Evolutionary conservation across 1,284 basidiomycete species (phyloP).

Genomic region (Papiliotrema laurentii): DNA sequence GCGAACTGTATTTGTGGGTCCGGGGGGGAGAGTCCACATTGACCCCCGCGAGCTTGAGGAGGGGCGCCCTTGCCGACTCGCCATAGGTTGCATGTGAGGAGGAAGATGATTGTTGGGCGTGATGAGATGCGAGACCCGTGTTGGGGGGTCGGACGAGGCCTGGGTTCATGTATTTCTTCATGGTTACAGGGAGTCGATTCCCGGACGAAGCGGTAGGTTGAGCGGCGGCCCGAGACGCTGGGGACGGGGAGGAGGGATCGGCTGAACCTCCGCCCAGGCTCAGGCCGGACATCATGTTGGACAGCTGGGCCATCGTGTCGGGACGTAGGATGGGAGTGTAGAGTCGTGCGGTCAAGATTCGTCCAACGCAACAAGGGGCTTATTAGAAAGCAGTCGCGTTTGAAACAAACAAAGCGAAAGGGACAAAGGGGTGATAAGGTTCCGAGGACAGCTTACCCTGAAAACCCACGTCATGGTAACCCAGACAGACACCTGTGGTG

Average conservation of each 20-base stretch:
- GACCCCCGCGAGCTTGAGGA: conserved; percentile 41
- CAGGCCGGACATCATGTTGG: conserved; percentile 26
- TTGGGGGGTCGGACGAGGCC: conserved; percentile 39
- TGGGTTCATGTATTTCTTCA: conserved; percentile 49
- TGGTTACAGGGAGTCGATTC: conserved; percentile 41
- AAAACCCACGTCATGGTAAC: no score
- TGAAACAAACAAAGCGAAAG: no score
- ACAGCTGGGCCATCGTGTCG: conserved; percentile 20
- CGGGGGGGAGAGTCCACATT: conserved; percentile 22
- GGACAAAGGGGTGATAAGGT: no score
- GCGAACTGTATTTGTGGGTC: conserved; percentile 10
- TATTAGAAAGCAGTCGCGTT: no score
- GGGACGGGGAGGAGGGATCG: conserved; percentile 12
- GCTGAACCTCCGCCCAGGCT: conserved; percentile 15
- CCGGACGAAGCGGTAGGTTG: not conserved
- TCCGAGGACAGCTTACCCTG: no score
- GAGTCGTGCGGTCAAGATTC: no score
- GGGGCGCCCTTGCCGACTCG: conserved; percentile 33
- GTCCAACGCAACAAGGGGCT: no score
- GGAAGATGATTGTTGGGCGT: conserved; percentile 3
- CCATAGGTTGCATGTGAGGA: not conserved
- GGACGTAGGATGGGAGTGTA: not conserved
- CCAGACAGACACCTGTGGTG: no score
- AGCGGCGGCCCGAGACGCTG: not conserved
- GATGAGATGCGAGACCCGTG: conserved; percentile 29